Evolutionary conservation across 1,139 yeast genomes (phyloP), one percentile per base, ranked within the genome.

Genomic region (Sugiyamaella neomexicana): DNA sequence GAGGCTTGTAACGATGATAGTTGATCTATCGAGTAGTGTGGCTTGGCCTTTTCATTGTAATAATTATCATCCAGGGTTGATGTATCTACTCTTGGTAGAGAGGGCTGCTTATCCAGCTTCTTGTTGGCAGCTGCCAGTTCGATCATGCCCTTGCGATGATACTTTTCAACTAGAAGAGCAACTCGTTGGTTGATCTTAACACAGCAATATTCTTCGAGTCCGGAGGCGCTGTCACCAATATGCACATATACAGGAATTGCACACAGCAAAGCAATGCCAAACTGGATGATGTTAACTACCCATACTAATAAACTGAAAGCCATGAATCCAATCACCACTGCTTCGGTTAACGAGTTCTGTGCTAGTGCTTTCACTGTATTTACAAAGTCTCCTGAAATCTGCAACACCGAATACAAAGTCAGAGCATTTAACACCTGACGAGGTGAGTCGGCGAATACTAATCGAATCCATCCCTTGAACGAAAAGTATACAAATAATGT

Each of bases 391-490:
- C 72, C 75, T 45, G 70, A 66, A 20, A 78, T 65, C 46, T 76
- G 65, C 47, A 80, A 69, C 16, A 81, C 81, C 2, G 81, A 77
- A 65, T 85, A 76, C 37, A 86, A 70, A 0, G 97, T 88, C 60
- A 87, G 72, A 27, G 90, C 86, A 67, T 89, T 89, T 62, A 89
- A 80, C 2, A 86, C 85, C 71, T 89, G 97, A 69, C 97, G 80
- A n/a, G 97, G 97, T 5, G 91, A 79, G 63, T 89, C 96, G 0
- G 96, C 91, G 45, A 87, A 73, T 16, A 86, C 62, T 36, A 87
- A 75, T 56, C 81, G 81, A 13, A 83, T 67, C 66, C 93, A 88
- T 48, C 80, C 79, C 60, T 83, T 83, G 54, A 88, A 71, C 55
- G 88, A 85, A 64, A 81, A 81, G 68, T 82, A 88, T 3, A 85